A percentile compares a stretch with the other conserved stretches of the same genome.
phyloP scores from a whole-genome alignment of 768 basidiomycete species.

The Tylopilus vinaceipallidus region DNA sequence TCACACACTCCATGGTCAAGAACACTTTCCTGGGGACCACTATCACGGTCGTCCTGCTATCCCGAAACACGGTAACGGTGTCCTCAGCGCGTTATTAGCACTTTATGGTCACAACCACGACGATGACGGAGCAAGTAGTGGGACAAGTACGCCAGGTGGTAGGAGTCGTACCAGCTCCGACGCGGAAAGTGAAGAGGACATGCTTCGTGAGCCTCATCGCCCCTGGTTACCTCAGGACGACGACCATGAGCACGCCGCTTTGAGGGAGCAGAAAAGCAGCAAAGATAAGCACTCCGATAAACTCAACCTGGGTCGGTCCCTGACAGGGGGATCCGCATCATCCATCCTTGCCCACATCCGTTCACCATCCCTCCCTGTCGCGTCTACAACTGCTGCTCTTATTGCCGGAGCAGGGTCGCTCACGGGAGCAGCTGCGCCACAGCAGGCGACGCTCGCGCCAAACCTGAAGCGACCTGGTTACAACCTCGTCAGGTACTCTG shows the following conservation, averaged over 20 bases:
- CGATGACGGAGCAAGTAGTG: conserved; percentile 27
- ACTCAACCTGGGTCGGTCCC: conserved; percentile 16
- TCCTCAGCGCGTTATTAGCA: conserved; percentile 64
- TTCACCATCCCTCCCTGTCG: conserved; percentile 19
- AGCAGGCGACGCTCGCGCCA: conserved; percentile 47
- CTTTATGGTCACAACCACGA: conserved; percentile 46
- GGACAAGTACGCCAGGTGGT: conserved; percentile 17
- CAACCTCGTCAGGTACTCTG: conserved; percentile 54
- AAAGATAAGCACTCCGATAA: conserved; percentile 3
- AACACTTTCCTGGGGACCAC: conserved; percentile 6
- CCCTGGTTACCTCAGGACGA: conserved; percentile 22
- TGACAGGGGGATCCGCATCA: conserved; percentile 23
- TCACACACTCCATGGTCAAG: background rate
- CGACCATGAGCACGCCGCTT: background rate
- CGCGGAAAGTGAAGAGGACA: conserved; percentile 16
- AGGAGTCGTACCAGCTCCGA: conserved; percentile 23
- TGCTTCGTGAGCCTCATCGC: conserved; percentile 17
- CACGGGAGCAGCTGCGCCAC: conserved; percentile 57
- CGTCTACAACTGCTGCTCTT: conserved; percentile 47
- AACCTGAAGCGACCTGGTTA: conserved; percentile 64
- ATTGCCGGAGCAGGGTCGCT: conserved; percentile 69
- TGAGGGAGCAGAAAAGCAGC: background rate
- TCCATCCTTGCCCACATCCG: conserved; percentile 24
- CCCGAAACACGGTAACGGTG: conserved; percentile 42
- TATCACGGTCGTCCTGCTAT: conserved; percentile 3